These are phyloP conservation scores for Penicillium sp. DNA, from an alignment of 2,329 filamentous ascomycete genomes.

Conservation along the genomic window DNA sequence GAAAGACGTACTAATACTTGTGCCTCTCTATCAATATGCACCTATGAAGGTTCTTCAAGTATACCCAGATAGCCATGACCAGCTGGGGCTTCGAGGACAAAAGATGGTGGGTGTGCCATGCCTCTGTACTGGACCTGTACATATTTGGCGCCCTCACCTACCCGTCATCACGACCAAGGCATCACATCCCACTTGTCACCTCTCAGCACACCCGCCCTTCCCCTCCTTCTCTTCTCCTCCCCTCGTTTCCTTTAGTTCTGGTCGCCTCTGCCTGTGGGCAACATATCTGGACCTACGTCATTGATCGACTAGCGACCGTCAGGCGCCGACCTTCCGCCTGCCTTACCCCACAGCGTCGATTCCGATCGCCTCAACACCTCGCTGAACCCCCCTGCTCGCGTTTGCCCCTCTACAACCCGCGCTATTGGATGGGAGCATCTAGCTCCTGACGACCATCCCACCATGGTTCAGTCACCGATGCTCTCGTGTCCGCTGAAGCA, in stretches of 20 bases:
- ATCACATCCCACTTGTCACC: slow-evolving; percentile 26
- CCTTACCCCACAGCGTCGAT: slow-evolving; percentile 25
- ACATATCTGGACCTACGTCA: slow-evolving; percentile 15
- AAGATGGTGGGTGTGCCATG: no score
- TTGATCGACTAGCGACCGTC: slow-evolving; percentile 14
- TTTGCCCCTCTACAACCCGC: slow-evolving; percentile 3
- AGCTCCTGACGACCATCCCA: slow-evolving; percentile 35
- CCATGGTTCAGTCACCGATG: slow-evolving; percentile 87
- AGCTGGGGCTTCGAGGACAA: no score
- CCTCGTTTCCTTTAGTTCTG: slow-evolving; percentile 1
- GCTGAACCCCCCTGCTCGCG: slow-evolving; percentile 12
- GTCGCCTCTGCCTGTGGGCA: not conserved
- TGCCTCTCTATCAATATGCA: no score
- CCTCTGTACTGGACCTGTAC: no score
- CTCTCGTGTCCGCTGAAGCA: slow-evolving; percentile 86
- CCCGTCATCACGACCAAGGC: slow-evolving; percentile 8
- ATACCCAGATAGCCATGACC: no score
- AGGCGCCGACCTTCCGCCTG: slow-evolving; percentile 21
- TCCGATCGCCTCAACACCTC: slow-evolving; percentile 20
- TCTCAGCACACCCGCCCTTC: slow-evolving; percentile 2
- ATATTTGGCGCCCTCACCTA: slow-evolving; percentile 14
- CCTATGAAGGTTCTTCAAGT: no score
- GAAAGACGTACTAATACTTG: no score
- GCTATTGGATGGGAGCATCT: slow-evolving; percentile 35
- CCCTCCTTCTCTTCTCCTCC: slow-evolving; percentile 5